phyloP scores from a whole-genome alignment of 116 monocot genomes.

The Posidonia oceanica region DNA sequence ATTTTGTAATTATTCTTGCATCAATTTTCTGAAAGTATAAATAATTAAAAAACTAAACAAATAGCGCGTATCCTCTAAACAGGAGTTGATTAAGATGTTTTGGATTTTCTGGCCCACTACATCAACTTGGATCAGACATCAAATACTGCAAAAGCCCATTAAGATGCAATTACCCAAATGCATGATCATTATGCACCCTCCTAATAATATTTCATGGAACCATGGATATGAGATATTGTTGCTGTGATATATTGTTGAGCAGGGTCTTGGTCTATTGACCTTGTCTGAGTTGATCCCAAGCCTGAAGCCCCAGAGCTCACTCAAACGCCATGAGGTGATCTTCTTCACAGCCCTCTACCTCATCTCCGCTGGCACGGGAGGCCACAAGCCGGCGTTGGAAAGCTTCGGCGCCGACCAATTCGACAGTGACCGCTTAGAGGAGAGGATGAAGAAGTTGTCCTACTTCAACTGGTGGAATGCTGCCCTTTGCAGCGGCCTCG shows the following conservation, averaged over 20 bases:
- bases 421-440: conserved; percentile 43
- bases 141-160: no score
- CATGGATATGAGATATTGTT: no score
- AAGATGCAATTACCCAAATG: no score
- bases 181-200: not conserved
- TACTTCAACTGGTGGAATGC: conserved; percentile 97
- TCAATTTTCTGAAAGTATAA: no score
- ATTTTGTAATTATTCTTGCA: no score
- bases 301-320: conserved; percentile 34
- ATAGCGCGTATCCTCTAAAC: no score
- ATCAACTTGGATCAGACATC: no score
- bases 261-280: conserved; percentile 53
- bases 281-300: conserved; percentile 41
- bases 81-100: no score
- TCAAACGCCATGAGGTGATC: conserved; percentile 27
- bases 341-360: conserved; percentile 67
- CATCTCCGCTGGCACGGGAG: conserved; percentile 64
- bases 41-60: no score
- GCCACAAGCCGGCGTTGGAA: conserved; percentile 70
- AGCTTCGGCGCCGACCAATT: conserved; percentile 93
- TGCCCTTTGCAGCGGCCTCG: conserved; percentile 42
- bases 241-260: not conserved
- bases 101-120: no score
- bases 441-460: conserved; percentile 76
- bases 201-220: not conserved